A percentile compares a stretch with the other conserved stretches of the same genome.
Evolutionary conservation across 2,329 filamentous ascomycete species (phyloP).

Genomic region (Fusarium sacchari): DNA sequence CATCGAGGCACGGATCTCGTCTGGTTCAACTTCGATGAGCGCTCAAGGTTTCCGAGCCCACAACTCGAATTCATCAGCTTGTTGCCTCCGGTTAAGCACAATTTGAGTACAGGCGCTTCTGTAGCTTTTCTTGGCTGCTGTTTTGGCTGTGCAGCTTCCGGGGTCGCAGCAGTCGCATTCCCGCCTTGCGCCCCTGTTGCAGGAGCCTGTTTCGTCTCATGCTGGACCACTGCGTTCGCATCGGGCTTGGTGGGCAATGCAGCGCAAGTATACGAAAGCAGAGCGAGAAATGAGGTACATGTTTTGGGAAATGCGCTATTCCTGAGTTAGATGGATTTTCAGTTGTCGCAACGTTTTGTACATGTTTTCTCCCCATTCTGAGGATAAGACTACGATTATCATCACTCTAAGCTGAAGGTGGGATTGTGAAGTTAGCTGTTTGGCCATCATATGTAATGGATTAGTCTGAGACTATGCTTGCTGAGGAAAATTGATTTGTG

Average conservation of each 20-base stretch:
- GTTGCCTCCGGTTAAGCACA: rapidly evolving
- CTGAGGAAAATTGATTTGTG: background rate
- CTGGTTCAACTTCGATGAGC: rapidly evolving
- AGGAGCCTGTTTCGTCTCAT: rapidly evolving
- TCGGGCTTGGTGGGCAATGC: rapidly evolving
- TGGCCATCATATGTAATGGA: rapidly evolving
- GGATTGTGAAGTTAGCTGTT: rapidly evolving
- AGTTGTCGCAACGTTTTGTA: background rate
- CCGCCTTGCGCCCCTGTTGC: background rate
- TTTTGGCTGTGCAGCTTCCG: rapidly evolving
- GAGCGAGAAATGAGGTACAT: background rate
- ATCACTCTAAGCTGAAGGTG: too few relatives aligned
- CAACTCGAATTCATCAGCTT: background rate
- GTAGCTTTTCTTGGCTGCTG: rapidly evolving
- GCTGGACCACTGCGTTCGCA: rapidly evolving
- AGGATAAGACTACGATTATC: background rate
- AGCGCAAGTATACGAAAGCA: background rate
- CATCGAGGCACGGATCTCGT: background rate
- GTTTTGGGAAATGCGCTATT: background rate
- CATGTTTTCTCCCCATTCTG: rapidly evolving
- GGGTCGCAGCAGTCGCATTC: rapidly evolving
- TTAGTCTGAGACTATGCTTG: background rate
- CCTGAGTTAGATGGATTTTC: background rate
- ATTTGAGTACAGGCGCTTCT: rapidly evolving
- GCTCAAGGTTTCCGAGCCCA: rapidly evolving